Base-by-base conservation (phyloP, 768 basidiomycete genomes). In the Cyclocybe cylindracea region DNA sequence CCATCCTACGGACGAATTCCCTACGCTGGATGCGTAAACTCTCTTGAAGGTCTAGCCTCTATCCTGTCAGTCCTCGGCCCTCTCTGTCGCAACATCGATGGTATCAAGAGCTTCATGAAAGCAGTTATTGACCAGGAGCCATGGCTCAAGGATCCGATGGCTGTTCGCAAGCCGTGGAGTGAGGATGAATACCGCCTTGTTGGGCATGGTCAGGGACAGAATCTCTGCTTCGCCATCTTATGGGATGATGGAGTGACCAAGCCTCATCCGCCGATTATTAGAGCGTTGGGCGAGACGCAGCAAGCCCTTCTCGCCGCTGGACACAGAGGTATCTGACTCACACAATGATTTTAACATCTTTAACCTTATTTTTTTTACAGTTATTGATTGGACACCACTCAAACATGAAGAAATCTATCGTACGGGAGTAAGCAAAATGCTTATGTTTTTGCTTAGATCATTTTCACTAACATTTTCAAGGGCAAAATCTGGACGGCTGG, bases 1-100 rank as follows among this genome's bases (percentile, higher is more conserved):
- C 87, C 87, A 0, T 87, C 85, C 11, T 87, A 77, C 58, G 73
- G 80, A 36, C 81, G 91, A 18, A 66, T 91, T 2, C 91, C 91
- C 0, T 91, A 86, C 61, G 69, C 72, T n/a, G 84, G 85, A 16
- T 80, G 81, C 5, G 70, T 77, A 3, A 90, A 87, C 65, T 78
- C 83, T 2, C 61, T 84, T 24, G 78, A 85, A 64, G 91, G 91
- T 16, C 83, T 87, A 62, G 89, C 91, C 53, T 82, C 85, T 11
- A 60, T 89, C 24, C 71, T 72, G 4, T 89, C 89, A 2, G 87
- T 91, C 29, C 73, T 92, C 9, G 92, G 92, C 0, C 92, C 92
- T 5, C 71, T 92, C 45, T 71, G 82, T 2, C 73, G 69, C 39
- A 80, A 80, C 33, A 55, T 91, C 42, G 70, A 64, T 8, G 87